Percentiles rank a stretch among this genome's conserved stretches.
Conservation (phyloP, 306 rosid species). For the Psophocarpus tetragonolobus region DNA sequence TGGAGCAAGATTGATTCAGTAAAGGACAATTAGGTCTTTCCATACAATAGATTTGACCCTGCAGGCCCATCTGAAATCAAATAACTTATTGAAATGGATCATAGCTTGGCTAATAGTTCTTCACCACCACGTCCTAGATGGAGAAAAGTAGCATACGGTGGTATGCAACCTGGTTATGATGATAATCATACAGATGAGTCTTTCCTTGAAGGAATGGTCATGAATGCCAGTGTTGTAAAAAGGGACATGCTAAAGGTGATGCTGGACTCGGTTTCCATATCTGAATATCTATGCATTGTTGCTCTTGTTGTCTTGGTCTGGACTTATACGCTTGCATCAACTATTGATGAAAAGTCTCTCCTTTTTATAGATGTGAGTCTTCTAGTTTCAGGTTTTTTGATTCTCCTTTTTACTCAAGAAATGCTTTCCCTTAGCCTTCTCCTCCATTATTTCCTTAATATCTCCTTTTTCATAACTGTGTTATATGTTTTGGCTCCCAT, state of each 20-base stretch:
- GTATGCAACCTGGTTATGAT: conserved; percentile 91
- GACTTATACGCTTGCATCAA: conserved; percentile 70
- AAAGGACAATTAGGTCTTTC: conserved; percentile 6
- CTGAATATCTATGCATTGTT: conserved; percentile 86
- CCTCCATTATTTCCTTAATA: conserved; percentile 67
- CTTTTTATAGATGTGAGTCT: conserved; percentile 69
- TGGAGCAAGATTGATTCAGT: conserved; percentile 20
- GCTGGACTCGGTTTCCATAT: conserved; percentile 81
- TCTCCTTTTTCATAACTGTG: conserved; percentile 72
- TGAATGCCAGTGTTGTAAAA: conserved; percentile 85
- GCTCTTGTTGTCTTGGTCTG: conserved; percentile 85
- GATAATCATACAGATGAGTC: conserved; percentile 85
- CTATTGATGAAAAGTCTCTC: conserved; percentile 72
- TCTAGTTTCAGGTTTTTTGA: conserved; percentile 71
- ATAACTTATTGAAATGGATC: conserved; percentile 41
- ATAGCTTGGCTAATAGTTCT: conserved; percentile 28
- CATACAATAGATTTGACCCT: conserved; percentile 1
- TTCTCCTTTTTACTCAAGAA: conserved; percentile 77
- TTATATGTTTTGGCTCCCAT: conserved; percentile 86
- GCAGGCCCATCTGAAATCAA: conserved; percentile 25
- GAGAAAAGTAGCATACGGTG: conserved; percentile 94
- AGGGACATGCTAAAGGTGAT: conserved; percentile 85
- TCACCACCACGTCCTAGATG: conserved; percentile 54
- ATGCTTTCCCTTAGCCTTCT: conserved; percentile 73
- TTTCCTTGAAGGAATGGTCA: conserved; percentile 89